Evolutionary conservation across 2,329 filamentous ascomycete species (phyloP).

Genomic region (Zopfia rhizophila): DNA sequence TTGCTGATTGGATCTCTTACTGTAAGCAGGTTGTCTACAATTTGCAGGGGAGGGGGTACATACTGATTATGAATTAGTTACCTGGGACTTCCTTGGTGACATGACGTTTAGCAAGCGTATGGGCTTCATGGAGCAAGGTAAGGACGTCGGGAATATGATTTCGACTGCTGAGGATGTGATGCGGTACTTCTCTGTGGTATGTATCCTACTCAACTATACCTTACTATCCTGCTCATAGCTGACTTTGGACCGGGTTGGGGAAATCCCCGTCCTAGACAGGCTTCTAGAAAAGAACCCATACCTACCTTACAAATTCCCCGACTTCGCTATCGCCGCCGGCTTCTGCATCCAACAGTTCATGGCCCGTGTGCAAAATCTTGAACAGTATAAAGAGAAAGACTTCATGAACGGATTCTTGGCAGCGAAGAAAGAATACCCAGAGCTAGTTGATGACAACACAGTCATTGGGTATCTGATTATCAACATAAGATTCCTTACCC

Average conservation of each 20-base stretch:
- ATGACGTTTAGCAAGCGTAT: conserved; percentile 55
- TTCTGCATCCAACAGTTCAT: conserved; percentile 30
- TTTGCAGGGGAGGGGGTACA: too few relatives aligned
- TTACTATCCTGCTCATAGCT: background rate
- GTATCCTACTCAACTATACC: background rate
- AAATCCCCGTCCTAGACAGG: conserved; percentile 41
- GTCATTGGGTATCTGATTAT: conserved; percentile 46
- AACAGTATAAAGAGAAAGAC: conserved; percentile 23
- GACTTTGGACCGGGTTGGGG: conserved; percentile 28
- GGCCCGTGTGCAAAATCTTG: conserved; percentile 24
- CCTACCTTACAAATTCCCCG: conserved; percentile 24
- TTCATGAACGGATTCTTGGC: conserved; percentile 31
- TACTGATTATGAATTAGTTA: conserved; percentile 20
- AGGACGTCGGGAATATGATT: conserved; percentile 50
- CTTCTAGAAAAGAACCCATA: conserved; percentile 32
- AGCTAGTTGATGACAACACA: conserved; percentile 39
- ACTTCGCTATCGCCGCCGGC: conserved; percentile 27
- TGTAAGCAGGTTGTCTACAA: conserved; percentile 42
- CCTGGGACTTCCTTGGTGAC: conserved; percentile 54
- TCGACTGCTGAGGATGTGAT: conserved; percentile 24
- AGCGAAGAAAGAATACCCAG: conserved; percentile 24
- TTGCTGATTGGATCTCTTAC: conserved; percentile 45
- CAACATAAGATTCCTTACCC: conserved; percentile 30
- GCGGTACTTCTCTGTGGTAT: conserved; percentile 32
- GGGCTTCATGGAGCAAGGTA: conserved; percentile 55